These are phyloP conservation scores for Prunus mira DNA, from an alignment of 306 rosid genomes.

Conservation along the genomic window DNA sequence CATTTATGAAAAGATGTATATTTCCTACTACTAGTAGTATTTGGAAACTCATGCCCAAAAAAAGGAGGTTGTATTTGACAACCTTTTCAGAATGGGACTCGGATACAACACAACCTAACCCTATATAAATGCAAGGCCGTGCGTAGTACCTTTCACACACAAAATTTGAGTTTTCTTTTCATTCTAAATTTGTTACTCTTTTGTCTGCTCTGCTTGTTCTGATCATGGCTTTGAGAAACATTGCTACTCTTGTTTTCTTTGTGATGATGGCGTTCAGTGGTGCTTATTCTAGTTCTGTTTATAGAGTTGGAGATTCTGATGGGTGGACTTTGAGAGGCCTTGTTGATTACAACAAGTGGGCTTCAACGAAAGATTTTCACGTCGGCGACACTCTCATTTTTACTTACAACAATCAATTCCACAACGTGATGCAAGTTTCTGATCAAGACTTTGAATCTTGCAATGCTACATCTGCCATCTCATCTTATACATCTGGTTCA, in stretches of 20 bases:
- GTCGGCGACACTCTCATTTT: neutral
- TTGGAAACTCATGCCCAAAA: too few relatives aligned
- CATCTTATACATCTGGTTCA: neutral
- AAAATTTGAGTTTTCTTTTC: too few relatives aligned
- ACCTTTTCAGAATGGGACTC: too few relatives aligned
- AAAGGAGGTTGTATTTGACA: too few relatives aligned
- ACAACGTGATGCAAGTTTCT: neutral
- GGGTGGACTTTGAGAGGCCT: neutral
- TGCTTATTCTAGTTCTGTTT: neutral
- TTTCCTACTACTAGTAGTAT: too few relatives aligned
- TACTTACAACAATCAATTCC: neutral
- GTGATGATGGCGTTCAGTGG: neutral
- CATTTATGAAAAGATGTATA: too few relatives aligned
- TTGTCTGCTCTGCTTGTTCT: too few relatives aligned
- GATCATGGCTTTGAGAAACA: neutral
- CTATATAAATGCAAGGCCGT: too few relatives aligned
- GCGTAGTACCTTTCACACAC: too few relatives aligned
- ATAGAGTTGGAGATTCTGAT: neutral
- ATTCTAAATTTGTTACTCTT: too few relatives aligned
- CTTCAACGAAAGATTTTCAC: neutral
- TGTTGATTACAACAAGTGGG: neutral
- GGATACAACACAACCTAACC: too few relatives aligned
- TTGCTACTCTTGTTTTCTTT: neutral
- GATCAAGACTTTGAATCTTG: neutral
- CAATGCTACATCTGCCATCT: neutral